A percentile compares a stretch with the other conserved stretches of the same genome.
Conservation (phyloP, 2,329 filamentous ascomycete species). For the Hymenotorrendiella dingleyae region DNA sequence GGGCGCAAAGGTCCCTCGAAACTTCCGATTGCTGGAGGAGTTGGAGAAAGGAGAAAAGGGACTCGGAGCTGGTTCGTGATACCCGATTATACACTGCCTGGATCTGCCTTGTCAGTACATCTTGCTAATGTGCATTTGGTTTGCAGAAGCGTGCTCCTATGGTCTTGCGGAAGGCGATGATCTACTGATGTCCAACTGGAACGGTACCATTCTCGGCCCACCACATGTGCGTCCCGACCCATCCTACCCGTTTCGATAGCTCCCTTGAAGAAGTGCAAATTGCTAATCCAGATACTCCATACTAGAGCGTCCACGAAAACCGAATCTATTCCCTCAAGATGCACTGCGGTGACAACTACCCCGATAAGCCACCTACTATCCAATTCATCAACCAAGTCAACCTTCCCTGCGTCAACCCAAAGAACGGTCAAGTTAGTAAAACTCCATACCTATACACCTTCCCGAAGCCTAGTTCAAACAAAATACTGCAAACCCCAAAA, state of each 20-base stretch:
- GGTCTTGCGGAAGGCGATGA: conserved; percentile 92
- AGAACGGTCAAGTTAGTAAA: conserved; percentile 62
- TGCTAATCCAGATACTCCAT: too few species aligned
- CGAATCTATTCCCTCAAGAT: conserved; percentile 98
- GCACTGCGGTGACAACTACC: conserved; percentile 86
- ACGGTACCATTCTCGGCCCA: conserved; percentile 92
- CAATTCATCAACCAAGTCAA: conserved; percentile 94
- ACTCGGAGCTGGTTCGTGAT: conserved; percentile 69
- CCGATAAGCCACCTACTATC: conserved; percentile 81
- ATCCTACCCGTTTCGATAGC: not conserved
- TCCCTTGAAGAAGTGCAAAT: not conserved
- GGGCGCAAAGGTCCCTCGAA: conserved; percentile 76
- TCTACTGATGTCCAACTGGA: conserved; percentile 97
- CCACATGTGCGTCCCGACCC: conserved; percentile 66
- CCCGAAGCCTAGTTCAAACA: not conserved
- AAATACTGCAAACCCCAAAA: too few species aligned
- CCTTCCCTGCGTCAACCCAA: conserved; percentile 83
- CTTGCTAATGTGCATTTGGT: conserved; percentile 11
- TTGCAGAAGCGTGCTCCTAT: conserved; percentile 87
- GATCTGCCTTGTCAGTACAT: too few species aligned
- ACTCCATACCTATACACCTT: not conserved
- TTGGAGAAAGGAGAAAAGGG: conserved; percentile 99
- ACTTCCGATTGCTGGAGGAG: conserved; percentile 95
- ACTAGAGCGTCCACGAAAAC: conserved; percentile 96
- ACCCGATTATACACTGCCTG: not conserved